These are phyloP conservation scores for Cladophialophora carrionii DNA, from an alignment of 2,329 filamentous ascomycete genomes.

Conservation along the genomic window DNA sequence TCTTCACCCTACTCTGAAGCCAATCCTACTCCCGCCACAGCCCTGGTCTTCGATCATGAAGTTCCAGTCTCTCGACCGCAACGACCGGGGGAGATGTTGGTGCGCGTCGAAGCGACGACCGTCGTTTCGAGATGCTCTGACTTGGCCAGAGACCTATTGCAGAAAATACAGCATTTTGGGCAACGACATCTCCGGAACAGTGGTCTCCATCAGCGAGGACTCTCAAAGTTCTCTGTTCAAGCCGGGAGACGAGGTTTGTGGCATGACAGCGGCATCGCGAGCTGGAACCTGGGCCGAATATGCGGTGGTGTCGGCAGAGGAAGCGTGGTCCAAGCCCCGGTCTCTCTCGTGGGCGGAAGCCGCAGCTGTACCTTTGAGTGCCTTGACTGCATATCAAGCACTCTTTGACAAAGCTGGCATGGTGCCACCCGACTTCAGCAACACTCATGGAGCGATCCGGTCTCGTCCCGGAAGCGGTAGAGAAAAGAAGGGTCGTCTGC, in stretches of 20 bases:
- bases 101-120: constrained; percentile 39
- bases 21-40: constrained; percentile 27
- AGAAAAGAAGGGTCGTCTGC: constrained; percentile 30
- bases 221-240: constrained; percentile 27
- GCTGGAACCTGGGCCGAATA: constrained; percentile 41
- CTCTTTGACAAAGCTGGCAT: constrained; percentile 41
- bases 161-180: constrained; percentile 31
- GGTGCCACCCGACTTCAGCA: constrained; percentile 15
- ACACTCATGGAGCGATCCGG: neutral
- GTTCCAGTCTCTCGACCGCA: constrained; percentile 36
- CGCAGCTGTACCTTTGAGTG: constrained; percentile 41
- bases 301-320: constrained; percentile 34
- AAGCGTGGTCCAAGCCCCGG: constrained; percentile 39
- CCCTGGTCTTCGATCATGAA: constrained; percentile 34
- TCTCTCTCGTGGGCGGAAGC: constrained; percentile 37
- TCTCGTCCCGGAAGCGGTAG: neutral
- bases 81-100: constrained; percentile 34
- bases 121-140: constrained; percentile 39
- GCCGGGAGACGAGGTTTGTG: constrained; percentile 41
- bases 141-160: constrained; percentile 42
- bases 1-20: constrained; percentile 18
- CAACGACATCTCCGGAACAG: constrained; percentile 32
- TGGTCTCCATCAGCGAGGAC: constrained; percentile 21
- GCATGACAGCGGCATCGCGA: constrained; percentile 38
- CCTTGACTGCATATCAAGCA: constrained; percentile 43